These are phyloP conservation scores for Kandelia obovata DNA, from an alignment of 345 rosid genomes.

Conservation along the genomic window DNA sequence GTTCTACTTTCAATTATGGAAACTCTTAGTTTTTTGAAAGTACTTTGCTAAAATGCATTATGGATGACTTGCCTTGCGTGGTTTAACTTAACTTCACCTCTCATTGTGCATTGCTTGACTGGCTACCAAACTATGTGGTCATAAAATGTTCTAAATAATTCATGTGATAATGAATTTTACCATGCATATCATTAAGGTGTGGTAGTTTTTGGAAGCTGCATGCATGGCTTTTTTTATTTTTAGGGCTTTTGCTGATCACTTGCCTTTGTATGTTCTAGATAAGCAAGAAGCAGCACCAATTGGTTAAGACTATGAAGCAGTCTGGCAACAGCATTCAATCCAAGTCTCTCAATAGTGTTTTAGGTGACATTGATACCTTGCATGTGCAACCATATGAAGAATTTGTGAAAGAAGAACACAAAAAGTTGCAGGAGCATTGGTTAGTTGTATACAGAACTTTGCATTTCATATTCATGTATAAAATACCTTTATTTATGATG, in stretches of 20 bases:
- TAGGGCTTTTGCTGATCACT: constrained; percentile 21
- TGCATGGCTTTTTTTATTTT: constrained; percentile 4
- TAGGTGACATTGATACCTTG: constrained; percentile 65
- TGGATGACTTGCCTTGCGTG: not conserved
- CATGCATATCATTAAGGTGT: not conserved
- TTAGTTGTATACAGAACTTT: constrained; percentile 39
- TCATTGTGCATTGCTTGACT: constrained; percentile 1
- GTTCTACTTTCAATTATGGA: not conserved
- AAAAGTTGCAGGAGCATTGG: constrained; percentile 81
- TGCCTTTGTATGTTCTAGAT: constrained; percentile 44
- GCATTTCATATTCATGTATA: constrained; percentile 1
- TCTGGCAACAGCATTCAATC: constrained; percentile 78
- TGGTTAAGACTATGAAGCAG: constrained; percentile 81
- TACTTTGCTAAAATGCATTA: not conserved
- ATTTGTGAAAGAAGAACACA: constrained; percentile 82
- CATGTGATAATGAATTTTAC: not conserved
- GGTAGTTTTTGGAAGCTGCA: not conserved
- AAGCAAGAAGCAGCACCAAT: constrained; percentile 89
- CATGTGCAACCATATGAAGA: constrained; percentile 81
- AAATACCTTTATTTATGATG: constrained; percentile 11
- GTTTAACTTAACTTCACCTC: not conserved
- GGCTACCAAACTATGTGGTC: not conserved
- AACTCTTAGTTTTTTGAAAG: not conserved
- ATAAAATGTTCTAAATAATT: not conserved
- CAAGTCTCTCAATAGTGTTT: constrained; percentile 59